Conservation (phyloP, 164 flowering plant species). For the Aristolochia contorta region DNA sequence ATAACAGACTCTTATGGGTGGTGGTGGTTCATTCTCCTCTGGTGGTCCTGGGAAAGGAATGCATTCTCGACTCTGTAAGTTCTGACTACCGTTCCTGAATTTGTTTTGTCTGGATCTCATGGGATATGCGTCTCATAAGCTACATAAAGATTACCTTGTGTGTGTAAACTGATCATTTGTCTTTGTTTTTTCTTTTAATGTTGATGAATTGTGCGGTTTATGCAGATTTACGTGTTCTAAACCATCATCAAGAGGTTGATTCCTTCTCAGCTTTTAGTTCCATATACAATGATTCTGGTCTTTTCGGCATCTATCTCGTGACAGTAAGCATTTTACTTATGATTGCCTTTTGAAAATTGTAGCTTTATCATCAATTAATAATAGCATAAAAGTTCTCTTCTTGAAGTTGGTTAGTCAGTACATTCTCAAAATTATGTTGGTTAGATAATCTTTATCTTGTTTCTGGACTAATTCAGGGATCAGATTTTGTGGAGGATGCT, state of each 20-base stretch:
- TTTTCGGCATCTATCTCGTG: slow-evolving; percentile 76
- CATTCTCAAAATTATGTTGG: no score
- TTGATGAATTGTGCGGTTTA: not conserved
- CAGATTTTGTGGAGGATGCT: slow-evolving; percentile 45
- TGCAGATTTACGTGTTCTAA: slow-evolving; percentile 69
- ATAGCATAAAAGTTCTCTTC: not conserved
- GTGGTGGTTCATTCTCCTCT: slow-evolving; percentile 86
- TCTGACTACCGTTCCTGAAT: not conserved
- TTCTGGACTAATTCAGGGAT: slow-evolving; percentile 21
- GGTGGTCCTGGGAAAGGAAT: slow-evolving; percentile 93
- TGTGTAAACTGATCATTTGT: not conserved
- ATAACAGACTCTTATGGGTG: slow-evolving; percentile 68
- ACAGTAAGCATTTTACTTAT: slow-evolving; percentile 42
- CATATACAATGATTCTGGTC: slow-evolving; percentile 58
- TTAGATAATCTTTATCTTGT: not conserved
- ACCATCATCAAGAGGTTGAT: slow-evolving; percentile 46
- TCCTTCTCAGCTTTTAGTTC: slow-evolving; percentile 73
- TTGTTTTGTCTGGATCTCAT: not conserved
- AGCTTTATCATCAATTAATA: not conserved
- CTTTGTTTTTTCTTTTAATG: not conserved
- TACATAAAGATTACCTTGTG: not conserved
- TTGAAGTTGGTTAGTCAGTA: not conserved
- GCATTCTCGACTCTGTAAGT: slow-evolving; percentile 79
- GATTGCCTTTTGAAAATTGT: not conserved
- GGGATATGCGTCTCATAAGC: not conserved